These are phyloP conservation scores for Triangularia setosa DNA, from an alignment of 2,329 filamentous ascomycete species.

Conservation along the genomic window DNA sequence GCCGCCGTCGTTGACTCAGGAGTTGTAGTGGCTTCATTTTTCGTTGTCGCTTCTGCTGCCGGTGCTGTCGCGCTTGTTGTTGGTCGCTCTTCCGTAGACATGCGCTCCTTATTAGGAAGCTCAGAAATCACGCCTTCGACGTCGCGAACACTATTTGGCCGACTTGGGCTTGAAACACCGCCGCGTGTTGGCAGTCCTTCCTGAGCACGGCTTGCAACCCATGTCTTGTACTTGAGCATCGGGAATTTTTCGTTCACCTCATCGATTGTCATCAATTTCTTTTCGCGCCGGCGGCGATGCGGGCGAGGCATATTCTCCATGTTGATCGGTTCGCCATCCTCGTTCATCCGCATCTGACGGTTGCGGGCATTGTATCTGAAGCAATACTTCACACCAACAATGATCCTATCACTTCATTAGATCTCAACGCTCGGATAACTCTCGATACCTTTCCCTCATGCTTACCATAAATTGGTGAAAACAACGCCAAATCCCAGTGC, in stretches of 20 bases:
- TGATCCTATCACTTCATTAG: constrained; percentile 69
- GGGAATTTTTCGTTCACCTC: constrained; percentile 98
- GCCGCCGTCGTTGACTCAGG: constrained; percentile 12
- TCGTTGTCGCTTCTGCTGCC: not conserved
- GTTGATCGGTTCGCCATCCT: constrained; percentile 85
- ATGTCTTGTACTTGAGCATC: constrained; percentile 92
- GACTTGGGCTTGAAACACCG: constrained; percentile 72
- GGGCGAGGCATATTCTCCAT: constrained; percentile 79
- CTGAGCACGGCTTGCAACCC: constrained; percentile 78
- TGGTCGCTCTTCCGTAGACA: constrained; percentile 41
- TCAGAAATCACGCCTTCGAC: constrained; percentile 53
- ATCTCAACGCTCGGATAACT: not conserved
- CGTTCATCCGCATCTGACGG: constrained; percentile 69
- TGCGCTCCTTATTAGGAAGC: constrained; percentile 42
- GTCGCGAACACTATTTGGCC: constrained; percentile 69
- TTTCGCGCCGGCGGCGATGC: constrained; percentile 84
- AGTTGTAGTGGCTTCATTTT: not conserved
- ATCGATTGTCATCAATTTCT: constrained; percentile 98
- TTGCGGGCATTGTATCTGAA: constrained; percentile 97
- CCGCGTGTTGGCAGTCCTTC: constrained; percentile 80
- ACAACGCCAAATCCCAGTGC: constrained; percentile 96
- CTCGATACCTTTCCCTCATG: constrained; percentile 9
- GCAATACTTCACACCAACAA: constrained; percentile 98
- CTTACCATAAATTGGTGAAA: constrained; percentile 97
- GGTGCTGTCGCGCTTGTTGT: constrained; percentile 27